Base-by-base conservation (phyloP, 805 yeast species). In the Cyberlindnera euphorbiiphila region DNA sequence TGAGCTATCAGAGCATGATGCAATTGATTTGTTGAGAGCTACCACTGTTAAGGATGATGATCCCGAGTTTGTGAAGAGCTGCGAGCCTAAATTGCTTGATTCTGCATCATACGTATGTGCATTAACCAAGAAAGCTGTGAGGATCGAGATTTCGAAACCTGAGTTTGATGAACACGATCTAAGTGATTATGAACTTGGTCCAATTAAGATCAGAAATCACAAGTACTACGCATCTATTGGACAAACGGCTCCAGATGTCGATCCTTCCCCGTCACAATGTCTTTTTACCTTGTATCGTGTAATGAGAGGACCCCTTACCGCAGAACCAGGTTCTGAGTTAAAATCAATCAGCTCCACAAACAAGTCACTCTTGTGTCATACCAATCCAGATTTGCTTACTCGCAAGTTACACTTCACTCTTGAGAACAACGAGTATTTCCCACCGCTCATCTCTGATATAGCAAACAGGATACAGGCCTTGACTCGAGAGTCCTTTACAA, bases 261-360 rank as follows among this genome's bases (percentile, higher is more conserved):
- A 61, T 1, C 89, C 94, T 0, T 61, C 74, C 4, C 72, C 78
- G 3, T 56, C 72, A 0, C 73, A 71, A 29, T 81, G 94, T 48
- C 63, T 83, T 16, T 64, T 65, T 33, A 81, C 86, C 0, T 51
- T 86, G 13, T 68, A 72, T 47, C 77, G 75, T 43, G 81, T 83
- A 8, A 61, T 85, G 32, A 74, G 68, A 45, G 89, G 87, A 2
- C 91, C 95, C 0, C 57, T 86, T 16, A 55, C 65, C 8, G 56
- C 70, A 17, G 58, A 54, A 2, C 61, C 70, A 3, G 61, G 57
- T 3, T 72, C 68, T 5, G 74, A 71, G 9, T 59, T 66, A 3
- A 79, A 74, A 50, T 75, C 82, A 0, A 78, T 87, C 25, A 66
- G 70, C 42, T 57, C 74, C 4, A 56, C 61, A n/a, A 72, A 71